Conservation (phyloP, 2,329 filamentous ascomycete species). For the Colletotrichum sp. region DNA sequence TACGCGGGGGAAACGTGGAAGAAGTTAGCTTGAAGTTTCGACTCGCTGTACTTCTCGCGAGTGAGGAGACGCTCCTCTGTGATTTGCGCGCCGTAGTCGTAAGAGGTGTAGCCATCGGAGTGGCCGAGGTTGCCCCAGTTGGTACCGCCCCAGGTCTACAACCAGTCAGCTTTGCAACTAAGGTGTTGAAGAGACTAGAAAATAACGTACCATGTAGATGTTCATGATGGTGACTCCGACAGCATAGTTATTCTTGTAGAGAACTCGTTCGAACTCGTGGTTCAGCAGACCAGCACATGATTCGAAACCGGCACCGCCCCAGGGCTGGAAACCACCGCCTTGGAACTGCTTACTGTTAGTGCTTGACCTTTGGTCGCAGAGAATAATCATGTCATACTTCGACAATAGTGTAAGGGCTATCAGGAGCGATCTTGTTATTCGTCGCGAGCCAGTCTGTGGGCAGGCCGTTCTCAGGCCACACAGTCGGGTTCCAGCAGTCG, state of each 20-base stretch:
- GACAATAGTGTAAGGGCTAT: slow-evolving; percentile 69
- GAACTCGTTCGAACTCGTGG: slow-evolving; percentile 72
- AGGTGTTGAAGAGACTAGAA: too few species aligned
- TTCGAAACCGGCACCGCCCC: slow-evolving; percentile 73
- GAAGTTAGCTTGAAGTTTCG: slow-evolving; percentile 76
- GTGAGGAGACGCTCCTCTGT: slow-evolving; percentile 68
- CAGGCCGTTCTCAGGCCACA: slow-evolving; percentile 63
- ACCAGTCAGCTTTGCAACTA: not conserved
- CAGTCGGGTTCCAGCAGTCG: slow-evolving; percentile 49
- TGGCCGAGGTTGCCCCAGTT: slow-evolving; percentile 80
- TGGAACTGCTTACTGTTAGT: slow-evolving; percentile 48
- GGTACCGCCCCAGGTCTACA: slow-evolving; percentile 69
- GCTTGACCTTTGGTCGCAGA: not conserved
- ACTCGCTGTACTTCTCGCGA: slow-evolving; percentile 76
- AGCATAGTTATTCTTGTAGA: slow-evolving; percentile 75
- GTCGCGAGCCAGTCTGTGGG: slow-evolving; percentile 61
- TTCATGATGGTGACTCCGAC: slow-evolving; percentile 70
- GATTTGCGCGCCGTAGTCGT: slow-evolving; percentile 57
- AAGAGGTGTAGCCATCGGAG: slow-evolving; percentile 60
- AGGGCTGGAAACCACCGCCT: slow-evolving; percentile 71
- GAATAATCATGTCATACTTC: slow-evolving; percentile 42
- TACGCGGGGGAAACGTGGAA: slow-evolving; percentile 72
- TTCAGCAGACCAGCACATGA: slow-evolving; percentile 68
- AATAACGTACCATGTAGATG: slow-evolving; percentile 67
- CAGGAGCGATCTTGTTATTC: slow-evolving; percentile 66